These are phyloP conservation scores for Capsella bursapastoris DNA, from an alignment of 345 rosid species.

Conservation along the genomic window DNA sequence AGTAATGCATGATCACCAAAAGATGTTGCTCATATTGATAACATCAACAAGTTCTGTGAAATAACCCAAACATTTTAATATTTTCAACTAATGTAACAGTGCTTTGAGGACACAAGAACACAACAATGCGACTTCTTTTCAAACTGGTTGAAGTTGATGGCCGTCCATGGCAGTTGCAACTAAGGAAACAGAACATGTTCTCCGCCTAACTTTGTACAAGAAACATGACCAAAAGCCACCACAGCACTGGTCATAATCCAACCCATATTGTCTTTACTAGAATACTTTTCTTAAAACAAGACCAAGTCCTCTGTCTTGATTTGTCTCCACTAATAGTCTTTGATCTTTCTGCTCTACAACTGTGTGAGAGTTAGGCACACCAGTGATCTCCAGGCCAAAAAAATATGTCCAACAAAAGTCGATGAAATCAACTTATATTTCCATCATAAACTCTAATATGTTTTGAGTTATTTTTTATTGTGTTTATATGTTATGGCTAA, in stretches of 20 bases:
- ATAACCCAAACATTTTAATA: neutral
- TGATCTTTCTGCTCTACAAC: slow-evolving; percentile 19
- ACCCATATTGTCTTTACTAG: slow-evolving; percentile 18
- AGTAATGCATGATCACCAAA: neutral
- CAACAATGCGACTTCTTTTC: slow-evolving; percentile 18
- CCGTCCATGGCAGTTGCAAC: slow-evolving; percentile 23
- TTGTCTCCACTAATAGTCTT: slow-evolving; percentile 19
- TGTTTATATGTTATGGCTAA: too few species aligned
- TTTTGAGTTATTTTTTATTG: neutral
- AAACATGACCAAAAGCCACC: slow-evolving; percentile 42
- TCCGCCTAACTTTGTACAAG: slow-evolving; percentile 38
- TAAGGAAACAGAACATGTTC: slow-evolving; percentile 41
- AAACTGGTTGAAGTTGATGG: slow-evolving; percentile 38
- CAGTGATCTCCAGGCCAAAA: slow-evolving; percentile 16
- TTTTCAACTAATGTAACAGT: slow-evolving; percentile 34
- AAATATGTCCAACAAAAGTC: neutral
- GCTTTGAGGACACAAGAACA: slow-evolving; percentile 9
- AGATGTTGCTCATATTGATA: slow-evolving; percentile 10
- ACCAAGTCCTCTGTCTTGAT: slow-evolving; percentile 23
- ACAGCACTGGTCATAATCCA: slow-evolving; percentile 39
- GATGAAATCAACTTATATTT: neutral
- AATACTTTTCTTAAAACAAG: neutral
- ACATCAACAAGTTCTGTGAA: neutral
- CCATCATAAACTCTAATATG: neutral
- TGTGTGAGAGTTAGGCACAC: slow-evolving; percentile 38